phyloP scores from a whole-genome alignment of 2,329 filamentous ascomycete genomes.

The Gyromitra esculenta region DNA sequence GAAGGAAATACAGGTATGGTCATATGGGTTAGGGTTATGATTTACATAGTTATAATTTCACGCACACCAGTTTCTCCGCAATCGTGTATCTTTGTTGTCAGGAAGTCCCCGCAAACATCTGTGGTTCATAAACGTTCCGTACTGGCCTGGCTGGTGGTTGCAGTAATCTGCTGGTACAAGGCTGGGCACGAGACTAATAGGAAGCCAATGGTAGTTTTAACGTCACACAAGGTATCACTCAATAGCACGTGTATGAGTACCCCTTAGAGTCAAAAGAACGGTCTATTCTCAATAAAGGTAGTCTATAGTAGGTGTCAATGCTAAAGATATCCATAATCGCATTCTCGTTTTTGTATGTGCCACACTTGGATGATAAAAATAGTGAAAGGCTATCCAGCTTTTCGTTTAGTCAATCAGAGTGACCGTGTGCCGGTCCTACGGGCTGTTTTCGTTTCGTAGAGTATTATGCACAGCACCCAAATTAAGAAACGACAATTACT shows the following conservation, averaged over 20 bases:
- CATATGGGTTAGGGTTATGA: conserved; percentile 3
- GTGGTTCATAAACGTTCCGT: neutral
- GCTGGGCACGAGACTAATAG: too few species aligned
- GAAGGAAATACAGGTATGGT: neutral
- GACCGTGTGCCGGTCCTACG: neutral
- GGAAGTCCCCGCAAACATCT: neutral
- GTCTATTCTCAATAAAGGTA: neutral
- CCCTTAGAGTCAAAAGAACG: neutral
- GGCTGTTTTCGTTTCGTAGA: too few species aligned
- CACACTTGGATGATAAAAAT: neutral
- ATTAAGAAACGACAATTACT: conserved; percentile 26
- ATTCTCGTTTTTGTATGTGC: neutral
- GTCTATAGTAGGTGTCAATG: neutral
- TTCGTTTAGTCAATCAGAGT: neutral
- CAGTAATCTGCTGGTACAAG: neutral
- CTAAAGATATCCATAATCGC: conserved; percentile 6
- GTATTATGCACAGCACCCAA: neutral
- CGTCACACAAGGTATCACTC: neutral
- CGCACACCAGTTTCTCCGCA: neutral
- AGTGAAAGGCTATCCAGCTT: neutral
- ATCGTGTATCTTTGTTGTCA: neutral
- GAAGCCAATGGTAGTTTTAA: too few species aligned
- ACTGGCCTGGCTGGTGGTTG: neutral
- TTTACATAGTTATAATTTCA: neutral
- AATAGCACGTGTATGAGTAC: neutral